phyloP scores from a whole-genome alignment of 495 filamentous ascomycete genomes.

The Articulospora tetracladia region DNA sequence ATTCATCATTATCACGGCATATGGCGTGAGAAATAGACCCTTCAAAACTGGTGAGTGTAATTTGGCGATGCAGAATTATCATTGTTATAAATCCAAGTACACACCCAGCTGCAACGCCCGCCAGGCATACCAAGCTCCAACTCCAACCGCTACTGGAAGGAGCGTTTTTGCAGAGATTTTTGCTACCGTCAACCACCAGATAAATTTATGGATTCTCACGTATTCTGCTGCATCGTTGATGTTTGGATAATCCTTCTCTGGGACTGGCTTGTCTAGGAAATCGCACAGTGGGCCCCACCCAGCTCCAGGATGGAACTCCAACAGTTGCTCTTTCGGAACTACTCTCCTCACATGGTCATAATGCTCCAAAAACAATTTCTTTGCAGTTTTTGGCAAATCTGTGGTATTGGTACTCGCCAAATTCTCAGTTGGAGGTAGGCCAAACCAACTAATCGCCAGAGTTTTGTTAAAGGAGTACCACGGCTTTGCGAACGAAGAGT shows the following conservation, averaged over 20 bases:
- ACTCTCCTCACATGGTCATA: constrained; percentile 23
- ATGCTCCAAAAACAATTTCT: constrained; percentile 13
- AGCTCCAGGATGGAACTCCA: constrained; percentile 38
- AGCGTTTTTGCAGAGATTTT: no score
- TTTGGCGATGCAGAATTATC: no score
- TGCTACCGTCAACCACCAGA: no score
- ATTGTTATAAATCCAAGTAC: no score
- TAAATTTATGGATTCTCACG: neutral
- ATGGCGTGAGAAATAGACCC: no score
- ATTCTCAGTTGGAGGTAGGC: neutral
- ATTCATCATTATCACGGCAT: no score
- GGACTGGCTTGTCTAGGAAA: constrained; percentile 29
- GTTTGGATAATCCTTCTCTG: neutral
- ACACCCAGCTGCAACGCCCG: no score
- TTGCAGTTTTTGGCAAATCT: neutral
- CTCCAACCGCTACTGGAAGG: no score
- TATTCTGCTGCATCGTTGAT: neutral
- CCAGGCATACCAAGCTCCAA: no score
- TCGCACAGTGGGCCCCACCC: constrained; percentile 43
- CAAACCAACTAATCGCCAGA: neutral
- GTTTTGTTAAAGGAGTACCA: neutral
- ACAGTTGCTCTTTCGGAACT: constrained; percentile 29
- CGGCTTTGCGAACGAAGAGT: no score
- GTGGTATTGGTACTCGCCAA: neutral
- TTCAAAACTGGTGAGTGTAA: no score